Evolutionary conservation across 768 basidiomycete species (phyloP), one percentile per base, ranked within the genome.

Genomic region (Amanita thiersii): DNA sequence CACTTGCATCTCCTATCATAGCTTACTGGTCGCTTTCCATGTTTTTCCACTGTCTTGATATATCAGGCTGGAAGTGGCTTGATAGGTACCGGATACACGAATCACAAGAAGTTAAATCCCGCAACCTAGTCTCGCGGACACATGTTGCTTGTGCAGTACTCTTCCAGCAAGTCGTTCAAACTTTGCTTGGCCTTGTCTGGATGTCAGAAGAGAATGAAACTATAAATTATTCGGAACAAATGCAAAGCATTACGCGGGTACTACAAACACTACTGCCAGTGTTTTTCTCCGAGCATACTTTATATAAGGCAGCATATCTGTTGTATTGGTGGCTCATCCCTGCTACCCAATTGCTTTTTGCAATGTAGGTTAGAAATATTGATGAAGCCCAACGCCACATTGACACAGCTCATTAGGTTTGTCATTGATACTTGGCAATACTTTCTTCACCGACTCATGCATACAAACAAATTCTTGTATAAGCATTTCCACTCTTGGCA

Each of bases 401-500:
- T 53, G n/a, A 43, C 29, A 10, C 19, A 37, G 15, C 28, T 17
- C 14, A 17, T 2, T 47, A 94, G 96, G 68, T 87, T 96, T 60
- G 56, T 92, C 45, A 81, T 98, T 51, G 96, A 99, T 65, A 92
- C 92, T 23, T 97, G 91, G 91, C 93, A 99, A 60, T 99, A 98
- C 63, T 92, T 93, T 64, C 69, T 90, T 14, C 96, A 99, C 57
- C 89, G 94, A 28, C 61, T 68, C 31, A 89, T 96, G 83, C 96
- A 98, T 64, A 63, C 76, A 52, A 89, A 88, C 68, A 86, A 80
- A 50, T 97, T 76, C 62, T 70, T 98, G 23, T 99, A 94, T 67
- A 86, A 79, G 50, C 79, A 87, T 40, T 70, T 97, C 49, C 96
- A 99, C 60, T 90, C 89, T 0, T 81, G 84, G 62, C 96, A 99